Conservation (phyloP, 139 green algal species). For the Bryopsis sp. region DNA sequence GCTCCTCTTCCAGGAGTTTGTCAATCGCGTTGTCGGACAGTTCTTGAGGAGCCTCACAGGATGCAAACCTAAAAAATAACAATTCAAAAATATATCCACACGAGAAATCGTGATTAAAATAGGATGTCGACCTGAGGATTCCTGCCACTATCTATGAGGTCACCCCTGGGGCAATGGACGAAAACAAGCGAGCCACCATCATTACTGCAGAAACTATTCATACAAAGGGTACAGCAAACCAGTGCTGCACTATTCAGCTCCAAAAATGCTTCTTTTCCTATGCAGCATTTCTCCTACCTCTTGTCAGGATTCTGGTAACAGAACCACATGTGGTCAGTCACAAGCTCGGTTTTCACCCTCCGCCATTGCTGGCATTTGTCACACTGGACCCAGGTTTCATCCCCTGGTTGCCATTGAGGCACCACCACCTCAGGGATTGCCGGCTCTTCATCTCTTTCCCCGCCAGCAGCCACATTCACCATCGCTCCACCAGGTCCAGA, state of each 20-base stretch:
- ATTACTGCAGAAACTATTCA: neutral
- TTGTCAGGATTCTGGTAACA: slow-evolving; percentile 7
- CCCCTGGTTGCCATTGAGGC: neutral
- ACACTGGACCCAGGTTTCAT: slow-evolving; percentile 13
- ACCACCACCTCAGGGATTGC: neutral
- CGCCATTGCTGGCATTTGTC: slow-evolving; percentile 15
- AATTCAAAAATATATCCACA: neutral
- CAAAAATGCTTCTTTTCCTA: neutral
- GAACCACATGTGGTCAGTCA: neutral
- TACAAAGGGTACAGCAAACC: neutral
- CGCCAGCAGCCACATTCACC: neutral
- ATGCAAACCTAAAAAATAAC: slow-evolving; percentile 13
- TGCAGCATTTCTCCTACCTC: neutral
- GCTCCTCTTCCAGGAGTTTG: slow-evolving; percentile 25
- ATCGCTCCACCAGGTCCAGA: neutral
- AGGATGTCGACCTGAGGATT: neutral
- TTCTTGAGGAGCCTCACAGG: slow-evolving; percentile 21
- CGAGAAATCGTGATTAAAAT: neutral
- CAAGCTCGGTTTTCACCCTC: neutral
- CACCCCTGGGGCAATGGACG: neutral
- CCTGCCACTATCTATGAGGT: neutral
- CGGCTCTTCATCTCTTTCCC: neutral
- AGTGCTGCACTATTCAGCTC: neutral
- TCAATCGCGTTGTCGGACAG: slow-evolving; percentile 29
- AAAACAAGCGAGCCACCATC: neutral